Percentiles rank a stretch among this genome's conserved stretches.
These are phyloP conservation scores for Cubamyces lactineus DNA, from an alignment of 768 basidiomycete genomes.

Conservation along the genomic window DNA sequence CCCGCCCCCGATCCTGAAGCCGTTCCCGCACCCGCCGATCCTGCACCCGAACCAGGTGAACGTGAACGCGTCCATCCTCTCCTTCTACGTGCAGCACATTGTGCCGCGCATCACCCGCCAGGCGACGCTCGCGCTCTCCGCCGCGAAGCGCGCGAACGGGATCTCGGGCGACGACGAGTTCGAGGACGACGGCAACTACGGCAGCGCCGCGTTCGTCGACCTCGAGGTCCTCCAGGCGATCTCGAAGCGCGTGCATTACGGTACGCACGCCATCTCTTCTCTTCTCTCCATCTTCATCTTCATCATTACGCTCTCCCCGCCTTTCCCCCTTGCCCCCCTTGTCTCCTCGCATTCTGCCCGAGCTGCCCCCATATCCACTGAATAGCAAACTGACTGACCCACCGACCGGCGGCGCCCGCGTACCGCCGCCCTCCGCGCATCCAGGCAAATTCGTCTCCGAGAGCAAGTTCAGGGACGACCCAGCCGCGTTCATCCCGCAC, in stretches of 20 bases:
- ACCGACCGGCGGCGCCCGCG: too few species aligned
- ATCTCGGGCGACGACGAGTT: slow-evolving; percentile 68
- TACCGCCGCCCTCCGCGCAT: background rate
- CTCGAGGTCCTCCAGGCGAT: slow-evolving; percentile 98
- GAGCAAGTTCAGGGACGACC: slow-evolving; percentile 89
- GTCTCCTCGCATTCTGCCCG: background rate
- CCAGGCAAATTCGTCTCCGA: slow-evolving; percentile 99
- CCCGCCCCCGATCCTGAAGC: slow-evolving; percentile 78
- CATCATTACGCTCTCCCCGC: too few species aligned
- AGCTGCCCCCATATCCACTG: slow-evolving; percentile 4
- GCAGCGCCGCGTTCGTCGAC: slow-evolving; percentile 92
- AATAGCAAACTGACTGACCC: too few species aligned
- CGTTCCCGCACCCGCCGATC: slow-evolving; percentile 73
- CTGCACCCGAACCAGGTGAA: slow-evolving; percentile 82
- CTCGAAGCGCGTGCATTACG: slow-evolving; percentile 97
- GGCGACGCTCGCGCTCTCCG: slow-evolving; percentile 68
- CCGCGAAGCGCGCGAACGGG: slow-evolving; percentile 66
- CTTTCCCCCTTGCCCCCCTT: slow-evolving; percentile 1
- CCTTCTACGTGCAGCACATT: slow-evolving; percentile 87
- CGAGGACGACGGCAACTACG: slow-evolving; percentile 97
- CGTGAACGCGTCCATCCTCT: slow-evolving; percentile 82
- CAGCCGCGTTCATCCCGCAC: slow-evolving; percentile 89
- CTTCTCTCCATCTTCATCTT: too few species aligned
- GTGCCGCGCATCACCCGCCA: slow-evolving; percentile 85
- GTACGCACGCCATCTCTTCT: slow-evolving; percentile 44